These are phyloP conservation scores for Leccinum aurantiacum DNA, from an alignment of 768 basidiomycete species.

Conservation along the genomic window DNA sequence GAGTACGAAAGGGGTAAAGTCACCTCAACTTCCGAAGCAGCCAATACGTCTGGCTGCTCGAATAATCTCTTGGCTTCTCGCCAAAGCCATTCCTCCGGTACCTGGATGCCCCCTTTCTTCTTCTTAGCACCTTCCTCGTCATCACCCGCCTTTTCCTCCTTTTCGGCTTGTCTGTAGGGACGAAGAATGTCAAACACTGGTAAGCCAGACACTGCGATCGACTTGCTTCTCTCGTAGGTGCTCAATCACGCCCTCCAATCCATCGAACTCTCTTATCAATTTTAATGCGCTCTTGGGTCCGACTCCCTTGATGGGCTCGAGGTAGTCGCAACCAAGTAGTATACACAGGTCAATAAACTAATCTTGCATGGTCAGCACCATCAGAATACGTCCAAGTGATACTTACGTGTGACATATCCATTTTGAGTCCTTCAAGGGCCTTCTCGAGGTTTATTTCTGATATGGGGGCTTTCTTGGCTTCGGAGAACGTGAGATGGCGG, in stretches of 20 bases:
- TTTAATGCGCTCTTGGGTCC: conserved; percentile 96
- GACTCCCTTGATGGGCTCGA: conserved; percentile 97
- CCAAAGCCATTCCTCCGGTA: conserved; percentile 98
- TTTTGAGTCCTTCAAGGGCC: conserved; percentile 84
- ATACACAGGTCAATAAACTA: conserved; percentile 97
- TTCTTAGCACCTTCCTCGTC: conserved; percentile 40
- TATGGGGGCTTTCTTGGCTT: conserved; percentile 96
- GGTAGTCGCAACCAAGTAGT: conserved; percentile 95
- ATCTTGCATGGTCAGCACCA: conserved; percentile 2
- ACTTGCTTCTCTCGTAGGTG: conserved; percentile 76
- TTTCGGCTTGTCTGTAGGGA: conserved; percentile 35
- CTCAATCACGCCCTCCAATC: conserved; percentile 69
- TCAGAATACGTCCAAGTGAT: background rate
- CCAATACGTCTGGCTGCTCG: conserved; percentile 83
- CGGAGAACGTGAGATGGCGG: conserved; percentile 96
- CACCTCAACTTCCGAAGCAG: conserved; percentile 85
- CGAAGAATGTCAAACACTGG: background rate
- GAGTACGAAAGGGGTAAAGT: conserved; percentile 6
- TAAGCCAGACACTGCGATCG: background rate
- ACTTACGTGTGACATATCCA: conserved; percentile 85
- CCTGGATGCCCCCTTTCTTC: conserved; percentile 71
- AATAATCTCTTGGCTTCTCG: conserved; percentile 92
- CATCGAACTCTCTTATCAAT: conserved; percentile 79
- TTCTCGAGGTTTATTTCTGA: conserved; percentile 83
- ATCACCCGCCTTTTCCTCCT: conserved; percentile 44